These are phyloP conservation scores for Entrophospora sp. DNA, from an alignment of 192 early-diverging fungal genomes.

Conservation along the genomic window DNA sequence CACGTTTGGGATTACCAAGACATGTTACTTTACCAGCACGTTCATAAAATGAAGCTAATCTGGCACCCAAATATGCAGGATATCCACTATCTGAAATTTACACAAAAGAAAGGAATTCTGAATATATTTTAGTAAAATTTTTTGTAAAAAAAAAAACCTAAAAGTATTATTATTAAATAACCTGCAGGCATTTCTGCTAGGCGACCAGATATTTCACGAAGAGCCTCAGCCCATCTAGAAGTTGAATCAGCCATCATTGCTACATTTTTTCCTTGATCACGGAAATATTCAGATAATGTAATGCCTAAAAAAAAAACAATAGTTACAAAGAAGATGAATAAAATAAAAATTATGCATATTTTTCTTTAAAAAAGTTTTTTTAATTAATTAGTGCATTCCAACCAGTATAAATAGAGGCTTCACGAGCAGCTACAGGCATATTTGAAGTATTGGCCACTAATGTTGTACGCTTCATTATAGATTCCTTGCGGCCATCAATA, in stretches of 20 bases:
- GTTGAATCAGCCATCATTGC: constrained; percentile 99
- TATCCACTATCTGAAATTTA: constrained; percentile 77
- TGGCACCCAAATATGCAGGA: constrained; percentile 96
- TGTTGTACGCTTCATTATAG: constrained; percentile 99
- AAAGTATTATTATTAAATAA: constrained; percentile 20
- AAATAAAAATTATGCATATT: no score
- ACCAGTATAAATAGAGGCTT: constrained; percentile 99
- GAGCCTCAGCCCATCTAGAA: constrained; percentile 98
- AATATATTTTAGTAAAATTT: background rate
- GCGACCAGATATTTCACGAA: constrained; percentile 99
- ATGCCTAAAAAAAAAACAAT: constrained; percentile 38
- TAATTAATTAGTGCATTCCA: no score
- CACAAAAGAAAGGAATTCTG: background rate
- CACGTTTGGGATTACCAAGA: constrained; percentile 85
- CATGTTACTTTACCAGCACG: constrained; percentile 97
- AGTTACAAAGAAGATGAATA: no score
- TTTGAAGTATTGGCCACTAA: constrained; percentile 99
- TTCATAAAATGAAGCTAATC: constrained; percentile 99
- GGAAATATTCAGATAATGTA: constrained; percentile 99
- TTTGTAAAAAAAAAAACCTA: background rate
- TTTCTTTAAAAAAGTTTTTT: no score
- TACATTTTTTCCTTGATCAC: constrained; percentile 98
- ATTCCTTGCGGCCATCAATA: constrained; percentile 90
- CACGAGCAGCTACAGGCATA: constrained; percentile 99
- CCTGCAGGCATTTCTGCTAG: constrained; percentile 99